A percentile compares a stretch with the other conserved stretches of the same genome.
These are phyloP conservation scores for Jimgerdemannia lactiflua DNA, from an alignment of 192 early-diverging fungal genomes.

Conservation along the genomic window DNA sequence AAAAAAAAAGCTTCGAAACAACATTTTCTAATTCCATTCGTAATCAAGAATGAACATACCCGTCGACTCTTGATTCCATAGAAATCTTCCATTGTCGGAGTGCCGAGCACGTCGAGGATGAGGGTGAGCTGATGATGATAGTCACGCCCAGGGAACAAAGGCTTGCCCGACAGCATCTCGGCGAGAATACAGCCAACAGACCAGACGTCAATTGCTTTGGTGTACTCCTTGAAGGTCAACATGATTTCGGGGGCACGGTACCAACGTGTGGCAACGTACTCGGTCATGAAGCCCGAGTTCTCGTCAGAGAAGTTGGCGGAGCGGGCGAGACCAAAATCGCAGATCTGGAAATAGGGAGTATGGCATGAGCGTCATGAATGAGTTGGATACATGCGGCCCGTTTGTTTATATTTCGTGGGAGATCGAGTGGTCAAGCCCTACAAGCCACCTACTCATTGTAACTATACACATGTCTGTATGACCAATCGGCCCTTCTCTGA, in stretches of 20 bases:
- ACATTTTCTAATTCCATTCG: too few species aligned
- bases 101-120: slow-evolving; percentile 95
- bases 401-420: neutral
- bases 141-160: slow-evolving; percentile 81
- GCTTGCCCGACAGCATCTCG: slow-evolving; percentile 78
- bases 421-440: too few species aligned
- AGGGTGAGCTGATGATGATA: slow-evolving; percentile 96
- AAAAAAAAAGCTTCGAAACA: too few species aligned
- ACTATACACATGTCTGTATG: too few species aligned
- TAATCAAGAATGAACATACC: slow-evolving; percentile 17
- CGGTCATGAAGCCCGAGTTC: slow-evolving; percentile 90
- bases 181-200: slow-evolving; percentile 88
- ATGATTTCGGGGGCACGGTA: slow-evolving; percentile 96
- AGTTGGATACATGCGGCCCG: too few species aligned
- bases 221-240: slow-evolving; percentile 97
- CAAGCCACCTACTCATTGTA: too few species aligned
- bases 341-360: slow-evolving; percentile 60
- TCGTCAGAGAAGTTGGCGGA: slow-evolving; percentile 81
- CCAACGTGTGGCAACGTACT: slow-evolving; percentile 95
- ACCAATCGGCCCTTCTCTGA: too few species aligned
- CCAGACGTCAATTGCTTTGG: slow-evolving; percentile 97
- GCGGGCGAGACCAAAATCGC: slow-evolving; percentile 98
- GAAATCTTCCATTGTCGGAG: slow-evolving; percentile 89
- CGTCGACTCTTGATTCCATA: slow-evolving; percentile 75
- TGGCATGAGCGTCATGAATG: neutral